These are phyloP conservation scores for Colletotrichum eleusines DNA, from an alignment of 2,329 filamentous ascomycete genomes.

Conservation along the genomic window DNA sequence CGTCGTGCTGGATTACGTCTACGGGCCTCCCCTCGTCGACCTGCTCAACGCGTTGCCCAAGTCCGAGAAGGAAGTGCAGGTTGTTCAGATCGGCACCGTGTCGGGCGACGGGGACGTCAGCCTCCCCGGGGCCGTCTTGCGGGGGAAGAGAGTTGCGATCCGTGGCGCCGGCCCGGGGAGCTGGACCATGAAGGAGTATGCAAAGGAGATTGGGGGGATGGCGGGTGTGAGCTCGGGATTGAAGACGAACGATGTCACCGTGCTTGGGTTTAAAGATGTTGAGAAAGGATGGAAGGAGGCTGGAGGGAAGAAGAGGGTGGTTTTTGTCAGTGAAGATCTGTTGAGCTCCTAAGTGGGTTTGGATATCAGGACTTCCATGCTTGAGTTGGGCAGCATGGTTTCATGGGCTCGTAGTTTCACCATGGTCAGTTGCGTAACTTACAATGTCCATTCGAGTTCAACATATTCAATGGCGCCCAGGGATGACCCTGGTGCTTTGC, in stretches of 20 bases:
- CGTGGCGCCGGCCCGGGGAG: slow-evolving; percentile 60
- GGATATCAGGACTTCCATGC: too few species aligned
- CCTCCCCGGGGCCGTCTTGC: slow-evolving; percentile 58
- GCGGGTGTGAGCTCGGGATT: slow-evolving; percentile 45
- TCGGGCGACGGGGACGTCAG: slow-evolving; percentile 52
- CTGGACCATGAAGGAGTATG: slow-evolving; percentile 51
- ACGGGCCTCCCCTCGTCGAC: slow-evolving; percentile 58
- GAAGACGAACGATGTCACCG: slow-evolving; percentile 43
- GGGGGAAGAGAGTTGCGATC: slow-evolving; percentile 62
- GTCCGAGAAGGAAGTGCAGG: slow-evolving; percentile 60
- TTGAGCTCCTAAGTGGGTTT: background rate
- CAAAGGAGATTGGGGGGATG: slow-evolving; percentile 45
- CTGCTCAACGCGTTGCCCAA: slow-evolving; percentile 55
- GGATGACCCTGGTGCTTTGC: background rate
- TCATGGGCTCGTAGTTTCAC: background rate
- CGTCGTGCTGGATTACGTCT: slow-evolving; percentile 69
- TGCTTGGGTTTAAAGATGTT: slow-evolving; percentile 45
- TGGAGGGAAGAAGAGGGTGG: slow-evolving; percentile 45
- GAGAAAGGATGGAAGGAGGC: slow-evolving; percentile 46
- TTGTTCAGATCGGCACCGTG: slow-evolving; percentile 64
- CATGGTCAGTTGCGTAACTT: background rate
- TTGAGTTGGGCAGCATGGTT: background rate
- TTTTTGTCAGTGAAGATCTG: slow-evolving; percentile 47
- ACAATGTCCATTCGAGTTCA: background rate
- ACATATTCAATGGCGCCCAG: background rate